A percentile compares a stretch with the other conserved stretches of the same genome.
Evolutionary conservation across 805 yeast genomes (phyloP).

Genomic region (Candida endomychidarum): DNA sequence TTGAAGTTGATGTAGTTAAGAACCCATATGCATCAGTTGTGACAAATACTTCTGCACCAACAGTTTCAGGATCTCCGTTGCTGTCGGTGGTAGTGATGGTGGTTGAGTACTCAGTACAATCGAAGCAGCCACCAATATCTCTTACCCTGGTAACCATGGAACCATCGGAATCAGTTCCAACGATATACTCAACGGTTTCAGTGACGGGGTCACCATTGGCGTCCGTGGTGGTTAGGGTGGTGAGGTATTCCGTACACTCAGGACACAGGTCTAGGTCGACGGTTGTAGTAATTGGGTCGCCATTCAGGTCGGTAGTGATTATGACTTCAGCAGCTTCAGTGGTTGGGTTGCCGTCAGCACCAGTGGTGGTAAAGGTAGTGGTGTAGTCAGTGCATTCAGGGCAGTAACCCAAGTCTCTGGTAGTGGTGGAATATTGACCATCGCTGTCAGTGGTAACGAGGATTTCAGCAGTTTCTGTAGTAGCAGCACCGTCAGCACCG

Average conservation of each 20-base stretch:
- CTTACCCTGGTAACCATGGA: too few relatives aligned
- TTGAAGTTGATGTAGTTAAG: slow-evolving; percentile 12
- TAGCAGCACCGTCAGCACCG: slow-evolving; percentile 9
- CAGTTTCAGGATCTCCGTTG: neutral
- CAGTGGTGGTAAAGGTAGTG: slow-evolving; percentile 12
- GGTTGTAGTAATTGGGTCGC: slow-evolving; percentile 14
- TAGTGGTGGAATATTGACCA: too few relatives aligned
- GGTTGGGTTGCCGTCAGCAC: slow-evolving; percentile 2
- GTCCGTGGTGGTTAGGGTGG: too few relatives aligned
- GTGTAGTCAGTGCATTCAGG: slow-evolving; percentile 17
- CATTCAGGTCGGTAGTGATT: slow-evolving; percentile 14
- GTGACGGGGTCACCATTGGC: too few relatives aligned
- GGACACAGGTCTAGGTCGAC: slow-evolving; percentile 7
- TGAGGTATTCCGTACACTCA: slow-evolving; percentile 12
- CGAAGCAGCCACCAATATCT: too few relatives aligned
- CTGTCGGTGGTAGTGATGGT: slow-evolving; percentile 9
- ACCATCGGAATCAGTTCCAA: too few relatives aligned
- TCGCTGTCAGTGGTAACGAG: too few relatives aligned
- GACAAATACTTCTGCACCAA: neutral
- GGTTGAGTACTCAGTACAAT: too few relatives aligned
- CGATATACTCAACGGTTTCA: too few relatives aligned
- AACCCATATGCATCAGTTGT: slow-evolving; percentile 8
- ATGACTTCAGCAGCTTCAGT: slow-evolving; percentile 14
- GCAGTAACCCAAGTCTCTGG: too few relatives aligned
- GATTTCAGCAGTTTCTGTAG: too few relatives aligned